Evolutionary conservation across 1,139 yeast genomes (phyloP).

Genomic region (Meyerozyma guilliermondii): DNA sequence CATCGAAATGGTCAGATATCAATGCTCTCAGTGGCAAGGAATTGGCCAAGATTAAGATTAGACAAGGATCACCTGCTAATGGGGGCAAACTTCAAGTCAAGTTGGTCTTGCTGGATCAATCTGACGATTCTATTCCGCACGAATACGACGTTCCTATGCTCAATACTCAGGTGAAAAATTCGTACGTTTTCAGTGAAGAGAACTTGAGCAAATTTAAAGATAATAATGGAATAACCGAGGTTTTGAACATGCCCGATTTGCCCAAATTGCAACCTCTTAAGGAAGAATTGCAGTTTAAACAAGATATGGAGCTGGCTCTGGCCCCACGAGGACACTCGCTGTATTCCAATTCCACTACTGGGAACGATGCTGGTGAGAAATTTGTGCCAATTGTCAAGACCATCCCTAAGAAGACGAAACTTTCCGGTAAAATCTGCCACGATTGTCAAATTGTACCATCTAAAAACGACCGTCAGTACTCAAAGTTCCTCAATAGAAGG

Average conservation of each 20-base stretch:
- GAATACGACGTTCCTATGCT: conserved; percentile 77
- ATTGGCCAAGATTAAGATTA: conserved; percentile 76
- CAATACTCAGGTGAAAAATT: conserved; percentile 75
- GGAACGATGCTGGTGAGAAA: conserved; percentile 19
- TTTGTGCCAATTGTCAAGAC: conserved; percentile 72
- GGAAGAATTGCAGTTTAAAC: not conserved
- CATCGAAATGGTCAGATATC: conserved; percentile 73
- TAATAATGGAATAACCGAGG: conserved; percentile 45
- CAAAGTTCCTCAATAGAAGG: conserved; percentile 42
- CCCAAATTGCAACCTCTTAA: conserved; percentile 32
- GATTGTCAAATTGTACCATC: conserved; percentile 89
- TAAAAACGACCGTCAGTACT: conserved; percentile 64
- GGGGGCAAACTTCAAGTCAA: conserved; percentile 52
- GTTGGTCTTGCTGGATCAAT: conserved; percentile 44
- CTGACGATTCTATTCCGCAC: conserved; percentile 57
- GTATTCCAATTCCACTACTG: conserved; percentile 2
- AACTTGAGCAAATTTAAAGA: conserved; percentile 62
- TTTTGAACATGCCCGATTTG: conserved; percentile 44
- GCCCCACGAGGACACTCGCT: conserved; percentile 1
- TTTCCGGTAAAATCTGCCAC: conserved; percentile 84
- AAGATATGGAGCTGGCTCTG: conserved; percentile 2
- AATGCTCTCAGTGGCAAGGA: conserved; percentile 64
- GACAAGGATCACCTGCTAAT: conserved; percentile 32
- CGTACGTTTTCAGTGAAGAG: conserved; percentile 87
- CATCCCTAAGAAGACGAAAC: conserved; percentile 78